Percentiles rank a stretch among this genome's conserved stretches.
Conservation (phyloP, 2,329 filamentous ascomycete species). For the Phaeomoniella chlamydospora region DNA sequence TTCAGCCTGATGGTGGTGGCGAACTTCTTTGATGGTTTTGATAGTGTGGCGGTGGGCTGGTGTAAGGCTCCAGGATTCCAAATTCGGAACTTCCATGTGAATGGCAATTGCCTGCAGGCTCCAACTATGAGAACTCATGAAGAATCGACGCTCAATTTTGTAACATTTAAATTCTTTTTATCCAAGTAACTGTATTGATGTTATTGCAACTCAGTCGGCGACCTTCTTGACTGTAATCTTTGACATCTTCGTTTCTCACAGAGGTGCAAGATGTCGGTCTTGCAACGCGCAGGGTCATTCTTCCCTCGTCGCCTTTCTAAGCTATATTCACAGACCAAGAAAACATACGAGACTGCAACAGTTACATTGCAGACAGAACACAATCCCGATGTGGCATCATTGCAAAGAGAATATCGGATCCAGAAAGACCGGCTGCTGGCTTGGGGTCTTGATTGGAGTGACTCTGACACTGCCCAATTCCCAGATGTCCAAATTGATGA, state of each 20-base stretch:
- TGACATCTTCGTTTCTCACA: too few relatives aligned
- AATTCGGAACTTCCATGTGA: conserved; percentile 1
- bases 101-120: background rate
- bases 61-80: conserved; percentile 9
- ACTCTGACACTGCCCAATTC: conserved; percentile 39
- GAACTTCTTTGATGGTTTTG: conserved; percentile 8
- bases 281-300: conserved; percentile 27
- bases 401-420: conserved; percentile 46
- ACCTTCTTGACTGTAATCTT: too few relatives aligned
- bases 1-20: conserved; percentile 1
- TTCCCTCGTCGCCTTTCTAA: conserved; percentile 39
- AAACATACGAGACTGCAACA: conserved; percentile 41
- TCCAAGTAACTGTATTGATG: too few relatives aligned
- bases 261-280: conserved; percentile 31
- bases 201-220: too few relatives aligned
- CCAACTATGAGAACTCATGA: background rate
- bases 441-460: conserved; percentile 54
- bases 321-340: conserved; percentile 51
- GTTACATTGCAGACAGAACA: conserved; percentile 32
- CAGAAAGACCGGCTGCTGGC: conserved; percentile 49
- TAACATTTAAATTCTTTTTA: too few relatives aligned
- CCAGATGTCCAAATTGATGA: conserved; percentile 44
- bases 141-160: too few relatives aligned
- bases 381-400: conserved; percentile 37
- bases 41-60: too few relatives aligned